Conservation (phyloP, 2,329 filamentous ascomycete genomes). For the Cercospora berteroae region DNA sequence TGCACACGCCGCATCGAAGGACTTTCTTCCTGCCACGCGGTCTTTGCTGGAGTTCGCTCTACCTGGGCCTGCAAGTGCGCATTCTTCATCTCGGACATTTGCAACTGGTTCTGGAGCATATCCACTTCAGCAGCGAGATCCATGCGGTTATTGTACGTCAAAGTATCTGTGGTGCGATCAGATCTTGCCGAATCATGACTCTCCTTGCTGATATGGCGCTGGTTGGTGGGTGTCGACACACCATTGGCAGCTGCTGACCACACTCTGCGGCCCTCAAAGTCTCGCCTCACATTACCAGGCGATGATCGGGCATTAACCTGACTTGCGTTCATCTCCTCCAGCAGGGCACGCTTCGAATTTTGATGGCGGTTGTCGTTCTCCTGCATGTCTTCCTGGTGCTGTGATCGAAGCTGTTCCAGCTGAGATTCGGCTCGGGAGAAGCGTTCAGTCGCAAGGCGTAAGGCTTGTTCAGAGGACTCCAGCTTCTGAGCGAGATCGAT, state of each 20-base stretch:
- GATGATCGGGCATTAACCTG: slow-evolving; percentile 71
- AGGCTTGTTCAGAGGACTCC: slow-evolving; percentile 82
- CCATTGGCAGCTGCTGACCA: slow-evolving; percentile 67
- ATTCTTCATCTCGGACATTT: slow-evolving; percentile 93
- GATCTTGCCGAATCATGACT: slow-evolving; percentile 76
- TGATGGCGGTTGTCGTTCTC: slow-evolving; percentile 62
- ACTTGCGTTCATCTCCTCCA: slow-evolving; percentile 86
- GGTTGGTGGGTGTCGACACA: slow-evolving; percentile 64
- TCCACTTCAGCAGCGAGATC: slow-evolving; percentile 89
- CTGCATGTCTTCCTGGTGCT: slow-evolving; percentile 68
- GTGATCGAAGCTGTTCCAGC: slow-evolving; percentile 71
- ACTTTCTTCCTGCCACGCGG: slow-evolving; percentile 66
- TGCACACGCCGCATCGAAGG: slow-evolving; percentile 78
- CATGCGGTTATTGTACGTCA: slow-evolving; percentile 83
- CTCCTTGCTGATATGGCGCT: slow-evolving; percentile 65
- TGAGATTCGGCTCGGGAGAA: slow-evolving; percentile 80
- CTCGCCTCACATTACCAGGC: slow-evolving; percentile 66
- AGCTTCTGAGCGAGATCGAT: slow-evolving; percentile 81
- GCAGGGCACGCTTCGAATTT: slow-evolving; percentile 67
- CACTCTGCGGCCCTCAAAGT: slow-evolving; percentile 59
- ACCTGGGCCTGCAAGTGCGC: slow-evolving; percentile 86
- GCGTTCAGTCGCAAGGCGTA: slow-evolving; percentile 78
- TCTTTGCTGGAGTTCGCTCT: slow-evolving; percentile 63
- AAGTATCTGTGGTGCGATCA: slow-evolving; percentile 78
- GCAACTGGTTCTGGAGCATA: slow-evolving; percentile 88